Base-by-base conservation (phyloP, 257 asterid genomes). In the Craterostigma plantagineum region DNA sequence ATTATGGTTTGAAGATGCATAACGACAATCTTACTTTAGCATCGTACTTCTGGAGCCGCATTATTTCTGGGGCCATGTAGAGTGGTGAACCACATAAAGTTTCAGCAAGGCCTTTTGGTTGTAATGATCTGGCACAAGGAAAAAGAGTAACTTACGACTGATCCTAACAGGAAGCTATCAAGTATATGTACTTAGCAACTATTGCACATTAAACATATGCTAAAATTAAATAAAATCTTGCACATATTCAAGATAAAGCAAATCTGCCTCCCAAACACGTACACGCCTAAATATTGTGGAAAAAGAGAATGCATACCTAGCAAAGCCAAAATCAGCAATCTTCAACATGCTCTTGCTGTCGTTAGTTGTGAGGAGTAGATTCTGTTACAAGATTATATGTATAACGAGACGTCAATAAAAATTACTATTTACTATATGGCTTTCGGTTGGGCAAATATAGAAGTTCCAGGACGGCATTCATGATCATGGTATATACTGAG, bases 51-150 rank as follows among this genome's bases (percentile, higher is more conserved):
- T 75, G 84, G 47, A 53, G 70, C 70, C 68, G 95, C 99, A 90
- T 83, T 60, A 90, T 77, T 64, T 90, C 99, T 35, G 99, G 99
- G 69, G 99, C 99, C 99, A 90, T 90, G 77, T 83, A 90, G 33
- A 90, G 64, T 12, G 99, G 99, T 12, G 99, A 90, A 68, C 99
- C 99, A 55, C 99, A 90, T 18, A 90, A 39, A 58, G 99, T 90
- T 60, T 79, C 94, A 14, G 96, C 99, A 59, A 79, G 94, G 43
- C 73, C 82, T 66, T 79, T 67, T 50, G 90, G 92, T 33, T 83
- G 91, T 63, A 90, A 63, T 55, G 94, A 83, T 70, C 99, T 90
- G 66, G 49, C 41, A 68, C 6, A 47, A 56, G 30, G 30, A 2
- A 23, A 23, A 23, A 23, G 6, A 23, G 4, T 23, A 23, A 2